Evolutionary conservation across 768 basidiomycete genomes (phyloP).

Genomic region (Auriscalpium vulgare): DNA sequence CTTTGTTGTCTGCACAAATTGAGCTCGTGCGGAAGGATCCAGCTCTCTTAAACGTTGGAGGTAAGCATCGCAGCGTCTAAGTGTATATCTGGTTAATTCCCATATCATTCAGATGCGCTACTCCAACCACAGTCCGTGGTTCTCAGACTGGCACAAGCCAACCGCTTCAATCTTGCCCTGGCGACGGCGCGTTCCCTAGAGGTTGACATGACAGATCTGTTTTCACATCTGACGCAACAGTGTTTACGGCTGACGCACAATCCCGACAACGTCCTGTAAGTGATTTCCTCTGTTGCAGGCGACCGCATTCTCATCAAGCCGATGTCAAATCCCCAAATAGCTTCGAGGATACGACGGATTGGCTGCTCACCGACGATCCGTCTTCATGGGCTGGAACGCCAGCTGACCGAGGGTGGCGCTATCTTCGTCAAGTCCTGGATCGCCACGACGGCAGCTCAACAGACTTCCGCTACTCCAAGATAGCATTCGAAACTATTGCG

Average conservation of each 20-base stretch:
- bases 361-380: conserved; percentile 77
- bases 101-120: conserved; percentile 26
- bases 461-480: conserved; percentile 70
- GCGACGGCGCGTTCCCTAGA: conserved; percentile 63
- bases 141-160: conserved; percentile 67
- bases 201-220: conserved; percentile 84
- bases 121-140: conserved; percentile 59
- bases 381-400: conserved; percentile 79
- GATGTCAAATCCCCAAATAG: conserved; percentile 30
- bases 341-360: conserved; percentile 64
- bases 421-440: conserved; percentile 72
- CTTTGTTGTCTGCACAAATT: conserved; percentile 68
- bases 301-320: conserved; percentile 1
- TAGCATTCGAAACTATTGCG: conserved; percentile 69
- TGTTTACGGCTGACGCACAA: conserved; percentile 70
- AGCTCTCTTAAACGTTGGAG: conserved; percentile 49
- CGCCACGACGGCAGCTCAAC: conserved; percentile 68
- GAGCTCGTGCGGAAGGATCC: conserved; percentile 67
- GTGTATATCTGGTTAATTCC: conserved; percentile 5
- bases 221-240: conserved; percentile 66
- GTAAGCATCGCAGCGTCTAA: conserved; percentile 34
- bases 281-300: conserved; percentile 4
- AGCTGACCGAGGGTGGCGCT: conserved; percentile 79
- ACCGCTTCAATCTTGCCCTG: conserved; percentile 75
- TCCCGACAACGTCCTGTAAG: conserved; percentile 52